Evolutionary conservation across 805 yeast genomes (phyloP).

Genomic region (Cyberlindnera misumaiensis): DNA sequence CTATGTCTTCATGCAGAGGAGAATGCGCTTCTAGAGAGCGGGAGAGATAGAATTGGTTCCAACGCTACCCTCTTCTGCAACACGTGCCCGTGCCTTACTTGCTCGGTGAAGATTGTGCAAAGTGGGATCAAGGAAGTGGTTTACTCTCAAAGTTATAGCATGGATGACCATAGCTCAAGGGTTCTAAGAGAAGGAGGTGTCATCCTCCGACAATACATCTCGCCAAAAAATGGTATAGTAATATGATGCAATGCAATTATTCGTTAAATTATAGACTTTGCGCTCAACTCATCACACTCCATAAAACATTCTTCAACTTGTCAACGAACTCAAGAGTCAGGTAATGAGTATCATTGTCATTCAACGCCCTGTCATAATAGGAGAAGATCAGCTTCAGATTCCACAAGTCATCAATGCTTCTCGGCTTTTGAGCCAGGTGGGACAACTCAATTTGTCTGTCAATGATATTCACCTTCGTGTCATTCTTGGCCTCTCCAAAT

Average conservation of each 20-base stretch:
- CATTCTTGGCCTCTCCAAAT: slow-evolving; percentile 10
- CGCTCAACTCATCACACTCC: slow-evolving; percentile 17
- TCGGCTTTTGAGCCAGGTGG: slow-evolving; percentile 35
- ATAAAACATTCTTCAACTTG: slow-evolving; percentile 38
- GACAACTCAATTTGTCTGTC: slow-evolving; percentile 52
- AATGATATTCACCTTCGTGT: slow-evolving; percentile 35
- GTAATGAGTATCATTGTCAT: slow-evolving; percentile 31
- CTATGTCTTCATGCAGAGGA: slow-evolving; percentile 96
- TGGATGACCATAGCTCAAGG: slow-evolving; percentile 73
- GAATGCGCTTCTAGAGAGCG: slow-evolving; percentile 90
- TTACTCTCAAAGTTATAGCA: slow-evolving; percentile 84
- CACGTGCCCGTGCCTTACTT: slow-evolving; percentile 95
- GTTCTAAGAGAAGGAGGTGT: slow-evolving; percentile 76
- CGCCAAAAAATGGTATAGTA: slow-evolving; percentile 20
- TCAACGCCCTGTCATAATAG: slow-evolving; percentile 41
- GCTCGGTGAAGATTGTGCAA: slow-evolving; percentile 92
- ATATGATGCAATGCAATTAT: background rate
- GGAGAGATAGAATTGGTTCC: slow-evolving; percentile 72
- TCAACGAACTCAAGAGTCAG: slow-evolving; percentile 48
- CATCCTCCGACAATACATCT: slow-evolving; percentile 50
- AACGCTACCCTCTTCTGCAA: slow-evolving; percentile 78
- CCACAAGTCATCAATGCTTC: slow-evolving; percentile 50
- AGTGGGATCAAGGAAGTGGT: slow-evolving; percentile 88
- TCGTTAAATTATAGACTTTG: background rate
- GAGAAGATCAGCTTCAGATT: slow-evolving; percentile 55